Base-by-base conservation (phyloP, 352 stramenopile genomes). In the Pythium aphanidermatum region DNA sequence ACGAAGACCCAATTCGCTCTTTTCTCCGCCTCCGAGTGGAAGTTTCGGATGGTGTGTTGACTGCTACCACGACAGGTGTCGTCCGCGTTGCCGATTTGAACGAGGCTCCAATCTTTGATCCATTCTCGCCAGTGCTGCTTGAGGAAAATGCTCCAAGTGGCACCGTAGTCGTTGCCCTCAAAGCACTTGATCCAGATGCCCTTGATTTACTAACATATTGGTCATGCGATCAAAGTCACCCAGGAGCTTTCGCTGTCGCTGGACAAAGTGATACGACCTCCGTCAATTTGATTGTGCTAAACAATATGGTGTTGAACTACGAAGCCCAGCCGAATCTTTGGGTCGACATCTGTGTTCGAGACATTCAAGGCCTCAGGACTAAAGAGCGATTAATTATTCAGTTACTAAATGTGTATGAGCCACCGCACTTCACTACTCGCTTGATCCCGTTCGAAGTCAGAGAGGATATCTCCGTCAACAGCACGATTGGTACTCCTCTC, bases 351-450 rank as follows among this genome's bases (percentile, higher is more conserved):
- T 84, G 72, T 51, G 72, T 71, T 14, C 31, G 67, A 46, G 72
- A 84, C 30, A 48, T 51, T n/a, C 49, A 24, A 1, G 63, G 57
- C 2, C 44, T 77, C 3, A 60, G 42, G 0, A 28, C 51, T 21
- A 53, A 40, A 20, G 32, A 48, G 0, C 55, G 70, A 28, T 45
- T 78, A 10, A 37, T 12, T 2, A 27, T 80, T 2, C 46, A 43
- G 17, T 48, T 84, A 16, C 9, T 54, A 1, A 80, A 84, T 30
- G 69, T 84, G n/a, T 72, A 66, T 17, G 72, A 84, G 32, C 59
- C 69, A 0, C 61, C 69, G 11, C 69, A 55, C 3, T 80, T 84
- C 28, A 61, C 42, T 0, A 42, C 55, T 7, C 38, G 60, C 7
- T 19, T 46, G 1, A 28, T 77, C n/a, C 40, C 48, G 5, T 60